phyloP scores from a whole-genome alignment of 2,329 filamentous ascomycete genomes.

The Aspergillus carbonarius region DNA sequence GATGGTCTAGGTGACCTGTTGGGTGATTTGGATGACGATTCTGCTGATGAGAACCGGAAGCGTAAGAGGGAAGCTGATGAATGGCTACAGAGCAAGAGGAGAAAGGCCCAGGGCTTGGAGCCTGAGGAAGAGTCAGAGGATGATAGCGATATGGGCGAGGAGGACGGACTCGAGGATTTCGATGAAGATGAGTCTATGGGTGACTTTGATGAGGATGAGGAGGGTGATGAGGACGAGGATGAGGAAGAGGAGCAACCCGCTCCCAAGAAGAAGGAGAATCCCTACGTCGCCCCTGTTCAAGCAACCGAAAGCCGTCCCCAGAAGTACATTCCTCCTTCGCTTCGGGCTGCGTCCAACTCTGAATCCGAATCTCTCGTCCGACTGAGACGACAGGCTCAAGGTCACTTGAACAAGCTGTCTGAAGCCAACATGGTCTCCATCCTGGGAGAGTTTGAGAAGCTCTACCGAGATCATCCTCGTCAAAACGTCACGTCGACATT shows the following conservation, averaged over 20 bases:
- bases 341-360: constrained; percentile 63
- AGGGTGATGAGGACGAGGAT: constrained; percentile 26
- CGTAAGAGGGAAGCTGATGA: constrained; percentile 64
- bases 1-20: constrained; percentile 81
- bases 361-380: constrained; percentile 67
- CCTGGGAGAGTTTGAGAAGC: constrained; percentile 72
- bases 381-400: constrained; percentile 77
- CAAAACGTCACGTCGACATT: constrained; percentile 82
- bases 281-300: constrained; percentile 72
- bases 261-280: constrained; percentile 70
- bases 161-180: constrained; percentile 33
- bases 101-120: constrained; percentile 47
- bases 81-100: constrained; percentile 59
- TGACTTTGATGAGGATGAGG: constrained; percentile 26
- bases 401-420: constrained; percentile 87
- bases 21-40: constrained; percentile 61
- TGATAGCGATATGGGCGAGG: constrained; percentile 23
- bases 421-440: constrained; percentile 88
- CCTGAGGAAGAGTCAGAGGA: constrained; percentile 24
- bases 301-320: constrained; percentile 50
- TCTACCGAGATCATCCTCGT: constrained; percentile 82
- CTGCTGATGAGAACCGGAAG: constrained; percentile 50
- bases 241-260: constrained; percentile 42
- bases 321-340: constrained; percentile 84
- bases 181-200: constrained; percentile 22